Evolutionary conservation across 495 filamentous ascomycete genomes (phyloP).

Genomic region (Aspergillus affinis): DNA sequence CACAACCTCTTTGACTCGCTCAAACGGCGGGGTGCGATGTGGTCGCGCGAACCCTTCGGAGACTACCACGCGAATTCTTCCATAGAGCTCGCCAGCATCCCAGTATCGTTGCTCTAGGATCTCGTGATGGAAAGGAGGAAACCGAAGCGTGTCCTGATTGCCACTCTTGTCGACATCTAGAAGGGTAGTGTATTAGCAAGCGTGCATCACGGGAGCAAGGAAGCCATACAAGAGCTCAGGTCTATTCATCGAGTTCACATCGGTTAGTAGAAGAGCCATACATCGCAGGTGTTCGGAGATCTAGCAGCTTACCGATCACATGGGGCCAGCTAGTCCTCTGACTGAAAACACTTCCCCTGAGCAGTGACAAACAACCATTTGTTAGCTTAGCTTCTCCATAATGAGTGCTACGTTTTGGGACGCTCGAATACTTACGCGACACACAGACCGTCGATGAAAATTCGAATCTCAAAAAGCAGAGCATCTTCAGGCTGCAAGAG

Average conservation of each 20-base stretch:
- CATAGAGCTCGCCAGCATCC: constrained; percentile 68
- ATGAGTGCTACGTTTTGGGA: neutral
- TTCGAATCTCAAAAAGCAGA: constrained; percentile 65
- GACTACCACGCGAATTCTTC: constrained; percentile 76
- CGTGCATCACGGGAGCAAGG: neutral
- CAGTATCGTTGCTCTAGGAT: constrained; percentile 69
- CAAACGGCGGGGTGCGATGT: constrained; percentile 54
- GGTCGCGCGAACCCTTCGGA: constrained; percentile 65
- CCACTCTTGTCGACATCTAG: constrained; percentile 61
- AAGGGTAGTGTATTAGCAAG: constrained; percentile 4
- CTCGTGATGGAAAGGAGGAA: constrained; percentile 72
- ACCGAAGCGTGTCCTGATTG: constrained; percentile 63
- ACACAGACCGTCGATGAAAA: constrained; percentile 69
- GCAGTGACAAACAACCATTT: neutral
- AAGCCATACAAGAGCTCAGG: constrained; percentile 18
- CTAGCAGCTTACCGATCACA: constrained; percentile 45
- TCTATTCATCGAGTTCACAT: constrained; percentile 11
- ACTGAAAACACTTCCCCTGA: constrained; percentile 53
- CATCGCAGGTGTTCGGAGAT: neutral
- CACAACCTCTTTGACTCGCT: constrained; percentile 71
- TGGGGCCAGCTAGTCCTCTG: constrained; percentile 61
- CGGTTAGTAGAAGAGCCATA: neutral
- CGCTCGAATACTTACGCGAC: constrained; percentile 55
- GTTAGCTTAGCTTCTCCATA: neutral
- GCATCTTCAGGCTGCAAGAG: constrained; percentile 61